Evolutionary conservation across 2,329 filamentous ascomycete genomes (phyloP), one percentile per base, ranked within the genome.

Genomic region (Cercospora berteroae): DNA sequence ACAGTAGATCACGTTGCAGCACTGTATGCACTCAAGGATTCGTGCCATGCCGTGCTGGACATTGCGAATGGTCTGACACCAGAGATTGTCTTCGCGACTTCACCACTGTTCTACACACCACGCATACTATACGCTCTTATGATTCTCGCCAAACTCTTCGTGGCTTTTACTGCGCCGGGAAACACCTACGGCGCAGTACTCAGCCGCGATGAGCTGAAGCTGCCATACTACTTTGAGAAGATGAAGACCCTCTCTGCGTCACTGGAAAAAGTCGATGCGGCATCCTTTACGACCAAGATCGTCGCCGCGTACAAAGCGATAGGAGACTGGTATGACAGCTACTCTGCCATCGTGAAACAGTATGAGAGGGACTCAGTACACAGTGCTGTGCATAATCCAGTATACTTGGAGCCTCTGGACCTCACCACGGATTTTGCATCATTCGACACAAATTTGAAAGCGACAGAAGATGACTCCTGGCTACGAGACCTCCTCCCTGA

Each of bases 111-210:
- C 5, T 71, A 69, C 63, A 66, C 61, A 4, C 71, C 71, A 1
- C 29, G 71, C 5, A 64, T 70, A 13, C 64, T 69, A 7, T 70
- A 67, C 58, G 62, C 68, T 5, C 58, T 70, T 4, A 60, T 67
- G 52, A 61, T 67, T 3, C 48, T 72, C 3, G 20, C 68, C 10
- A 72, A 70, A 33, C 52, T 71, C n/a, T 67, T 70, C 42, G 68
- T 71, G 13, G 65, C 70, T 5, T 65, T 71, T 4, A 67, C 66
- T n/a, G 65, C 63, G 2, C 65, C 63, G 0, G 66, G 70, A n/a
- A 70, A 68, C 55, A 71, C 71, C 4, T 71, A 67, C 52, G 66
- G 67, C 1, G 64, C 64, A 3, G 70, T 73, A 6, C 69, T 75
- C 13, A 63, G 67, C n/a, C 63, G 63, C 1, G 67, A 68, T 31